These are phyloP conservation scores for Fraxinus velutina DNA, from an alignment of 305 asterid species.

Conservation along the genomic window DNA sequence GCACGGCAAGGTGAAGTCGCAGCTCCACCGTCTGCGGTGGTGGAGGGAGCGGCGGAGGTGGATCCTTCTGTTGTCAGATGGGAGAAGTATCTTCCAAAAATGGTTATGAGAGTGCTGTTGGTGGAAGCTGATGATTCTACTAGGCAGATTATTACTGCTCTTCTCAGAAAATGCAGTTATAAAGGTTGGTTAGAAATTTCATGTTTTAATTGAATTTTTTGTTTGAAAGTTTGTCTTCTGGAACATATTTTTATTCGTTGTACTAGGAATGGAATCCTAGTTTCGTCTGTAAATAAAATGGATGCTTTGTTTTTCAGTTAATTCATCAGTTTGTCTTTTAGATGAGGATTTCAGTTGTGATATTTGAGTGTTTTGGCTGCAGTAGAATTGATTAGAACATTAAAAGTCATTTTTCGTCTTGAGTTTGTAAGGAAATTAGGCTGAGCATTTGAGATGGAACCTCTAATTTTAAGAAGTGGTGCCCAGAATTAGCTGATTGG, in stretches of 20 bases:
- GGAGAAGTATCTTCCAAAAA: constrained; percentile 80
- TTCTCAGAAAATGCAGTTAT: constrained; percentile 90
- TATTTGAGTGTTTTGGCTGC: neutral
- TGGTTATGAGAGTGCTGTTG: constrained; percentile 68
- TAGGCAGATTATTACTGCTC: constrained; percentile 84
- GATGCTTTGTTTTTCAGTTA: constrained; percentile 17
- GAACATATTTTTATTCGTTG: neutral
- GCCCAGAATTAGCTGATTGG: neutral
- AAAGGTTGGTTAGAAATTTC: constrained; percentile 48
- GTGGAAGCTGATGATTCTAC: constrained; percentile 95
- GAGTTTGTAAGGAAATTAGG: neutral
- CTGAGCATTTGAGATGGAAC: neutral
- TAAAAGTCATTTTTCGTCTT: neutral
- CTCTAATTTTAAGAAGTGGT: neutral
- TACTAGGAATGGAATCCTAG: neutral
- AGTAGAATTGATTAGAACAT: neutral
- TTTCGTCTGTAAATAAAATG: constrained; percentile 11
- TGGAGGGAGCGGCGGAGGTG: constrained; percentile 26
- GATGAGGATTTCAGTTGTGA: neutral
- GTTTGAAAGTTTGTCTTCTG: neutral
- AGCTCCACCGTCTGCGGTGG: constrained; percentile 11
- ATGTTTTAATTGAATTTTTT: neutral
- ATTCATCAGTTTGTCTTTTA: neutral
- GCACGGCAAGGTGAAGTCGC: constrained; percentile 23
- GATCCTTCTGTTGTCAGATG: constrained; percentile 42